Conservation (phyloP, 2,329 filamentous ascomycete genomes). For the Trichophyton simii region DNA sequence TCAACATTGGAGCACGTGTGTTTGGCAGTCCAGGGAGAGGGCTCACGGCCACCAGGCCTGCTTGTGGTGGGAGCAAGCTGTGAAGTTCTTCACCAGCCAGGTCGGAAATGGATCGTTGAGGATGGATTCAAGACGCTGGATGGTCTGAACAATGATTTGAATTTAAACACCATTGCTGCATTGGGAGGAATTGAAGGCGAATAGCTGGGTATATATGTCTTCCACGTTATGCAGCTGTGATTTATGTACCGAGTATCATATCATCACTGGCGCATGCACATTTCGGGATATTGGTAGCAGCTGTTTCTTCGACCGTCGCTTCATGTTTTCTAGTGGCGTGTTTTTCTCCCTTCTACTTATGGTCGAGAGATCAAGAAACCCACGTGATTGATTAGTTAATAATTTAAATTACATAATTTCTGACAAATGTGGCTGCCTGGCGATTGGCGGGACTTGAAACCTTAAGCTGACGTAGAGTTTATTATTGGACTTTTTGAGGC, state of each 20-base stretch:
- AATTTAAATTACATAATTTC: neutral
- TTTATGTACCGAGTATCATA: neutral
- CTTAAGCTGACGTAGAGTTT: neutral
- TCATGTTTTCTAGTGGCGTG: too few relatives aligned
- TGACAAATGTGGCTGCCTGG: neutral
- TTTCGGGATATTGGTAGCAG: neutral
- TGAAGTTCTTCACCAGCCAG: slow-evolving; percentile 55
- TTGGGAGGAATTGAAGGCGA: neutral
- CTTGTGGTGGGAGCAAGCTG: slow-evolving; percentile 77
- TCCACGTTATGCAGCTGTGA: neutral
- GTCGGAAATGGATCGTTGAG: slow-evolving; percentile 67
- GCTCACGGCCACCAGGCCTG: slow-evolving; percentile 76
- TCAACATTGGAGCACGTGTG: slow-evolving; percentile 71
- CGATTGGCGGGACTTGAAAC: neutral
- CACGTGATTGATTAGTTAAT: neutral
- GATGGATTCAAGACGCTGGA: slow-evolving; percentile 73
- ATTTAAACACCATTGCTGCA: slow-evolving; percentile 11
- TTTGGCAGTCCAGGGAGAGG: slow-evolving; percentile 74
- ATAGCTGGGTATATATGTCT: neutral
- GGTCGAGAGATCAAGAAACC: neutral
- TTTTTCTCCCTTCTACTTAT: too few relatives aligned
- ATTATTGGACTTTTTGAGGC: neutral
- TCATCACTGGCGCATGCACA: neutral
- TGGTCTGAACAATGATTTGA: slow-evolving; percentile 21
- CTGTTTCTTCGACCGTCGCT: neutral